Percentiles rank a stretch among this genome's conserved stretches.
These are phyloP conservation scores for Selenicereus undatus DNA, from an alignment of 148 eudicot species.

Conservation along the genomic window DNA sequence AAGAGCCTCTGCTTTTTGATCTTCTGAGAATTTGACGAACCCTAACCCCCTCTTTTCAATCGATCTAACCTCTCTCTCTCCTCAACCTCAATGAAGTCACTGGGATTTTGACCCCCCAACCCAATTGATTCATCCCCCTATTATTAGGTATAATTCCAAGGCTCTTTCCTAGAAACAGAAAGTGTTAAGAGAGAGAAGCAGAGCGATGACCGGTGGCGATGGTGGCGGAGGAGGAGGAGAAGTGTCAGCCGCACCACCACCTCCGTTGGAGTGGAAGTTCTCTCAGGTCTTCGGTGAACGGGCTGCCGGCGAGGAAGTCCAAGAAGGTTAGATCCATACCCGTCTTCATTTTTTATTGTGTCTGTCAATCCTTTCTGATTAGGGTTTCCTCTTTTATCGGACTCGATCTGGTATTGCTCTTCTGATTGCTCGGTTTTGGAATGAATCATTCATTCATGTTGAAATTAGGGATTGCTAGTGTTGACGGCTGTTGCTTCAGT, in stretches of 20 bases:
- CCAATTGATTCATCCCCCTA: conserved; percentile 17
- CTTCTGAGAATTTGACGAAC: conserved; percentile 3
- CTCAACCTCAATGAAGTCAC: conserved; percentile 20
- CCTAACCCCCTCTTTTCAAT: background rate
- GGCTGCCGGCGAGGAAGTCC: conserved; percentile 89
- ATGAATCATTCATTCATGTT: background rate
- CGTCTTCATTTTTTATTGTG: background rate
- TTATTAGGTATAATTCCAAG: background rate
- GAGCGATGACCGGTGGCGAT: conserved; percentile 56
- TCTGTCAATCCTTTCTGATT: background rate
- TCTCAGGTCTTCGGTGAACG: conserved; percentile 95
- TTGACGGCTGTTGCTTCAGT: background rate
- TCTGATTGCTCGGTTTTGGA: background rate
- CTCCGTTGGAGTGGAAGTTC: conserved; percentile 83
- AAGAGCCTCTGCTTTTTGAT: conserved; percentile 4
- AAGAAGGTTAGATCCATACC: conserved; percentile 58
- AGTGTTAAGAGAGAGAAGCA: background rate
- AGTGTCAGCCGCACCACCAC: conserved; percentile 44
- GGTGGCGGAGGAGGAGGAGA: conserved; percentile 37
- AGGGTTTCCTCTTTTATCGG: conserved; percentile 22
- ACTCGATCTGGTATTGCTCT: conserved; percentile 16
- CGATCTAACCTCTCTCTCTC: conserved; percentile 14
- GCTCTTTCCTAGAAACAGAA: conserved; percentile 10
- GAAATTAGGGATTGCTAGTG: conserved; percentile 14
- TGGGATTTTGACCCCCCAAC: conserved; percentile 13